Percentiles rank a stretch among this genome's conserved stretches.
These are phyloP conservation scores for Sarcomyxa edulis DNA, from an alignment of 768 basidiomycete genomes.

Conservation along the genomic window DNA sequence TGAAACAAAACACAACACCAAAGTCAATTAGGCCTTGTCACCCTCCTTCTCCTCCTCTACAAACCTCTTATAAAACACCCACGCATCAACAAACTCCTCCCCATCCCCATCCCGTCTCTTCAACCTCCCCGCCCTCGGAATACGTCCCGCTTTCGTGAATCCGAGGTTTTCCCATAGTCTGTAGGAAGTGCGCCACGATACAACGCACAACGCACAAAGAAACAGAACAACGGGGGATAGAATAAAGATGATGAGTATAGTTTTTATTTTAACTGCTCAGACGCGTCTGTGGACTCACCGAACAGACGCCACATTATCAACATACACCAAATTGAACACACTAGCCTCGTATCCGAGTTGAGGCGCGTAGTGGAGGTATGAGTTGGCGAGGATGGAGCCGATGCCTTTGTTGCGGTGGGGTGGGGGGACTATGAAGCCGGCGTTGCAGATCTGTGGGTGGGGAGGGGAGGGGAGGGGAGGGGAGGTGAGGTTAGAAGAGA, in stretches of 20 bases:
- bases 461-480: no score
- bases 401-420: constrained; percentile 58
- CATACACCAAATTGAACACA: constrained; percentile 90
- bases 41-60: constrained; percentile 5
- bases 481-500: constrained; percentile 2
- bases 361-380: constrained; percentile 80
- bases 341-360: constrained; percentile 70
- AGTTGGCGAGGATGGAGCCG: constrained; percentile 67
- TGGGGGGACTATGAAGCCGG: constrained; percentile 77
- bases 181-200: constrained; percentile 2
- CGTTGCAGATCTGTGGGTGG: constrained; percentile 84
- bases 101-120: constrained; percentile 58
- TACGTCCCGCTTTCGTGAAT: constrained; percentile 74
- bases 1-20: no score
- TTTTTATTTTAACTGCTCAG: constrained; percentile 3
- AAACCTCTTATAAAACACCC: constrained; percentile 80
- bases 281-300: constrained; percentile 34
- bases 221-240: constrained; percentile 1
- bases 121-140: constrained; percentile 73
- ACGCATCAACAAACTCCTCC: constrained; percentile 88
- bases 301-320: constrained; percentile 73
- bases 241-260: not conserved
- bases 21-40: no score
- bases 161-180: constrained; percentile 83
- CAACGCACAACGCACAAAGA: constrained; percentile 3